A percentile compares a stretch with the other conserved stretches of the same genome.
Evolutionary conservation across 805 yeast genomes (phyloP).

Genomic region (Hanseniaspora nectarophila): DNA sequence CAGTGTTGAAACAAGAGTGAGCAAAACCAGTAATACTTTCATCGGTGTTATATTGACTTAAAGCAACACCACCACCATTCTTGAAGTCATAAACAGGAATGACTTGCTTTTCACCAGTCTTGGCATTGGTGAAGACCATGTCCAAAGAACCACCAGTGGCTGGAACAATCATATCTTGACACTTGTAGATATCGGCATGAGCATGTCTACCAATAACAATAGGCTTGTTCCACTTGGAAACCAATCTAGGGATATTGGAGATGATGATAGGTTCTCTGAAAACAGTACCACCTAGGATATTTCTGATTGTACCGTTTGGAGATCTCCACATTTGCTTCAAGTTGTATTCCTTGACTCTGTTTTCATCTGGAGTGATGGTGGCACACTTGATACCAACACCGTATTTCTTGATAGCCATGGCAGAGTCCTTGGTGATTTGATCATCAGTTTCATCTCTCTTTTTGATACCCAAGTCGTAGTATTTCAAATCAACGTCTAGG

Average conservation of each 20-base stretch:
- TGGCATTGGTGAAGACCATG: conserved; percentile 51
- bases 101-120: conserved; percentile 31
- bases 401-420: conserved; percentile 57
- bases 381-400: conserved; percentile 82
- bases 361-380: conserved; percentile 75
- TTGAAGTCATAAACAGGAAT: conserved; percentile 50
- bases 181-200: conserved; percentile 74
- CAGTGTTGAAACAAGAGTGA: conserved; percentile 66
- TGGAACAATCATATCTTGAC: conserved; percentile 58
- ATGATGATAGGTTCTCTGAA: conserved; percentile 77
- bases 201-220: conserved; percentile 81
- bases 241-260: conserved; percentile 62
- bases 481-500: conserved; percentile 60
- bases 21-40: conserved; percentile 69
- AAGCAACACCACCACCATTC: conserved; percentile 54
- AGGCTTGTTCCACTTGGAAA: conserved; percentile 73
- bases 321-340: conserved; percentile 76
- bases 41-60: conserved; percentile 76
- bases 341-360: conserved; percentile 60
- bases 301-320: conserved; percentile 76
- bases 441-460: conserved; percentile 62
- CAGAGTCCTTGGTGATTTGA: conserved; percentile 65
- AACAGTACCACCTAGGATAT: conserved; percentile 70
- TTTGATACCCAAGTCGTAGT: conserved; percentile 60
- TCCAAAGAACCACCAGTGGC: conserved; percentile 53